A percentile compares a stretch with the other conserved stretches of the same genome.
These are phyloP conservation scores for Albophoma yamanashiensis DNA, from an alignment of 2,329 filamentous ascomycete species.

Conservation along the genomic window DNA sequence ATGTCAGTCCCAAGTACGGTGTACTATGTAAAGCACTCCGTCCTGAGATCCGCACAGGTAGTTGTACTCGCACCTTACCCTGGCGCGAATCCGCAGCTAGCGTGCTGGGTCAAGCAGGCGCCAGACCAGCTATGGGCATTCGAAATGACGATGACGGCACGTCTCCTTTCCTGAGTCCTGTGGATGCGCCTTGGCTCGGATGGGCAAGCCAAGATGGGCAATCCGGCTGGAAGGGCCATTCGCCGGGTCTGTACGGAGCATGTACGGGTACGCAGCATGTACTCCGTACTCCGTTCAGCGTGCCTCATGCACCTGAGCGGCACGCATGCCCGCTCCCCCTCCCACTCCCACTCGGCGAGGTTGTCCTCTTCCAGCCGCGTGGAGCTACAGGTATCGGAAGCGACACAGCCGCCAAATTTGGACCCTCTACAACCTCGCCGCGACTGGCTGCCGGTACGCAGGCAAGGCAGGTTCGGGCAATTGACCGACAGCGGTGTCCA, in stretches of 20 bases:
- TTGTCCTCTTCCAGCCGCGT: not conserved
- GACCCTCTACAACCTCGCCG: not conserved
- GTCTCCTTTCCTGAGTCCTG: not conserved
- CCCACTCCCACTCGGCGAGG: not conserved
- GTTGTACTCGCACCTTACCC: not conserved
- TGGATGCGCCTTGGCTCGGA: not conserved
- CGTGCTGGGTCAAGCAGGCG: not conserved
- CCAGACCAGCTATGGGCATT: not conserved
- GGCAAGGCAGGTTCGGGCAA: not conserved
- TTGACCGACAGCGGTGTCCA: not conserved
- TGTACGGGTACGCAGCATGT: no score
- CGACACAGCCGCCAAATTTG: not conserved
- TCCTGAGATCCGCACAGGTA: no score
- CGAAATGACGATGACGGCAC: not conserved
- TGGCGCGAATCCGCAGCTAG: not conserved
- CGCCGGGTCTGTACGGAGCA: not conserved
- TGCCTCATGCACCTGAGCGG: not conserved
- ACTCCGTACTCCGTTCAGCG: no score
- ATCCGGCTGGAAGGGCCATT: not conserved
- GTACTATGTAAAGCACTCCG: no score
- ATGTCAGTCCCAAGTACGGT: not conserved
- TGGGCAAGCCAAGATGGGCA: not conserved
- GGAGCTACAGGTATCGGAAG: not conserved
- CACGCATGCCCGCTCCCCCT: not conserved
- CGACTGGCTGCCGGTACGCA: not conserved